Conservation (phyloP, 2,329 filamentous ascomycete species). For the Hypoxylon sp. region DNA sequence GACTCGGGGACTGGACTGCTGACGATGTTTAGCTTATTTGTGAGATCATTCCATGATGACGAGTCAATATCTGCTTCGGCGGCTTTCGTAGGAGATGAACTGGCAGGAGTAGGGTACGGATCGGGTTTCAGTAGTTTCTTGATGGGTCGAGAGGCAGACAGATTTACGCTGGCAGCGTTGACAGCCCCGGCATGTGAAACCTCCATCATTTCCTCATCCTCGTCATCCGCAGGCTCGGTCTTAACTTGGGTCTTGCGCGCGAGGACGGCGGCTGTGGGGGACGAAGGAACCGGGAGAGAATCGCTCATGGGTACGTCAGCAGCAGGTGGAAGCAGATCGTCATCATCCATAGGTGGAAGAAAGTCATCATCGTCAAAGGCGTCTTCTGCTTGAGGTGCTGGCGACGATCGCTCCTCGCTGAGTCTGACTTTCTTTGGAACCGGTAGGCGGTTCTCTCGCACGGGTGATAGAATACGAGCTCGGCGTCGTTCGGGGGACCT, state of each 20-base stretch:
- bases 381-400: constrained; percentile 61
- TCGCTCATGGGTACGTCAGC: constrained; percentile 81
- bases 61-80: constrained; percentile 73
- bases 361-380: constrained; percentile 65
- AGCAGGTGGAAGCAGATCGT: constrained; percentile 56
- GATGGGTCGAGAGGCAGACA: constrained; percentile 79
- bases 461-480: constrained; percentile 81
- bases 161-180: constrained; percentile 78
- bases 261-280: constrained; percentile 81
- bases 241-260: constrained; percentile 71
- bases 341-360: constrained; percentile 68
- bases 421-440: constrained; percentile 66
- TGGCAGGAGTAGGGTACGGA: constrained; percentile 73
- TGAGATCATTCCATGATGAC: constrained; percentile 87
- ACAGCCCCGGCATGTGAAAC: constrained; percentile 79
- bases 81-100: constrained; percentile 76
- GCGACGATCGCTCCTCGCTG: constrained; percentile 58
- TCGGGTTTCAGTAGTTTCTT: constrained; percentile 77
- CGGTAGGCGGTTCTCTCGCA: constrained; percentile 62
- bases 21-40: constrained; percentile 84
- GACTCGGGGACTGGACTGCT: constrained; percentile 74
- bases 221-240: constrained; percentile 63
- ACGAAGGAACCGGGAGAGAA: constrained; percentile 74
- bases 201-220: constrained; percentile 87
- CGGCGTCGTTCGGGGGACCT: constrained; percentile 81